phyloP scores from a whole-genome alignment of 2,329 filamentous ascomycete species.

The Claviceps paspali region DNA sequence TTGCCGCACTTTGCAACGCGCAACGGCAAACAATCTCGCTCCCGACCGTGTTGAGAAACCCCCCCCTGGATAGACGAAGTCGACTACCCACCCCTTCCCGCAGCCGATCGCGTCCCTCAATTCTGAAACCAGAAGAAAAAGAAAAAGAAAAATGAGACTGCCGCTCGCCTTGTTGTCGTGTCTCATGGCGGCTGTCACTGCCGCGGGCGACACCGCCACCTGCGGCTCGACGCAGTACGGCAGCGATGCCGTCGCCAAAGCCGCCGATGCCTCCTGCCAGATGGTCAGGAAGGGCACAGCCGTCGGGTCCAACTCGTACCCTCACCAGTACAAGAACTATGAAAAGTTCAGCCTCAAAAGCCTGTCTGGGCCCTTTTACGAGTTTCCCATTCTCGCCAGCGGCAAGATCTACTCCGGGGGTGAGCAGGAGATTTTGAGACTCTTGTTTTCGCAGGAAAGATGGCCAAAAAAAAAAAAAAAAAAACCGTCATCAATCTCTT shows the following conservation, averaged over 20 bases:
- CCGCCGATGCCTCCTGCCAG: constrained; percentile 34
- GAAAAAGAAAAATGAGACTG: constrained; percentile 5
- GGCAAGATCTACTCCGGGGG: constrained; percentile 37
- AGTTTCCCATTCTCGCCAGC: constrained; percentile 43
- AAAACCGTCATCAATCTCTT: no score
- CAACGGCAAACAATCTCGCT: no score
- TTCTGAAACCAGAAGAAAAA: no score
- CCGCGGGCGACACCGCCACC: constrained; percentile 17
- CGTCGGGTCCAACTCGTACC: constrained; percentile 28
- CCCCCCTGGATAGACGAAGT: no score
- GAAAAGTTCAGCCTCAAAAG: constrained; percentile 45
- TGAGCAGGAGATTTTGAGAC: no score
- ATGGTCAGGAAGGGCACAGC: constrained; percentile 27
- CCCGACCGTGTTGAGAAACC: no score
- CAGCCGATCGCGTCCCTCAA: no score
- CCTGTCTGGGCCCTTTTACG: constrained; percentile 42
- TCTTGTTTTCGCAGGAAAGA: no score
- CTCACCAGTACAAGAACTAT: constrained; percentile 45
- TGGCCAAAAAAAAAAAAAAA: no score
- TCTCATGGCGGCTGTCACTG: constrained; percentile 7
- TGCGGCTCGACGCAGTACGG: constrained; percentile 38
- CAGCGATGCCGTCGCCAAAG: constrained; percentile 29
- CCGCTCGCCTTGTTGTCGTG: constrained; percentile 6
- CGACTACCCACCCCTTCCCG: no score
- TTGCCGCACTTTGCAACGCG: no score